These are phyloP conservation scores for Candida jianshihensis DNA, from an alignment of 805 yeast genomes.

Conservation along the genomic window DNA sequence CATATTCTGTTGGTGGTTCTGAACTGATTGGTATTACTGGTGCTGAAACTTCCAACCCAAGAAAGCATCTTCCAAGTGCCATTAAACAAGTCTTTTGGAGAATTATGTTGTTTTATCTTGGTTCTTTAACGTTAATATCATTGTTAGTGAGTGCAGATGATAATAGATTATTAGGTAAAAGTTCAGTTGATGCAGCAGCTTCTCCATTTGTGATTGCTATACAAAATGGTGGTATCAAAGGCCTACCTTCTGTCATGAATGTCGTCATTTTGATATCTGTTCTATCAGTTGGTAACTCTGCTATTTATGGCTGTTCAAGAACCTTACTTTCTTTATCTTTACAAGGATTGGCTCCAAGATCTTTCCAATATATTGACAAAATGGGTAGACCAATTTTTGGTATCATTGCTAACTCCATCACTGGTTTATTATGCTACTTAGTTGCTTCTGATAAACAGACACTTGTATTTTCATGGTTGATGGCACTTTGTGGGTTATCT, in stretches of 20 bases:
- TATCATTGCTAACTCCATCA: slow-evolving; percentile 29
- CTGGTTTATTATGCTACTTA: slow-evolving; percentile 38
- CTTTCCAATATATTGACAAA: slow-evolving; percentile 38
- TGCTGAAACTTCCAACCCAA: slow-evolving; percentile 41
- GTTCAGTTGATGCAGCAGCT: slow-evolving; percentile 26
- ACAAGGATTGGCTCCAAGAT: slow-evolving; percentile 37
- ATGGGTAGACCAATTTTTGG: slow-evolving; percentile 45
- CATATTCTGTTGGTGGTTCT: slow-evolving; percentile 48
- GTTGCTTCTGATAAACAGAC: slow-evolving; percentile 35
- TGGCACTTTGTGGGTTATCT: slow-evolving; percentile 43
- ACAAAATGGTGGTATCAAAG: slow-evolving; percentile 27
- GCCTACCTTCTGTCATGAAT: slow-evolving; percentile 34
- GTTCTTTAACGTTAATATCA: slow-evolving; percentile 38
- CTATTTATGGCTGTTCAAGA: slow-evolving; percentile 52
- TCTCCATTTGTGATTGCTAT: slow-evolving; percentile 47
- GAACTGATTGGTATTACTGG: slow-evolving; percentile 47
- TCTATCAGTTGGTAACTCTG: slow-evolving; percentile 43
- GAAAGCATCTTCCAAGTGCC: slow-evolving; percentile 42
- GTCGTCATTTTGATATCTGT: slow-evolving; percentile 34
- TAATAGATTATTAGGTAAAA: slow-evolving; percentile 24
- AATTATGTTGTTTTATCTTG: slow-evolving; percentile 39
- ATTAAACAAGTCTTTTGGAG: slow-evolving; percentile 54
- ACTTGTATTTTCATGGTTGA: slow-evolving; percentile 40
- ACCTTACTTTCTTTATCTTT: slow-evolving; percentile 41
- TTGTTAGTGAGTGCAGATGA: slow-evolving; percentile 40